Evolutionary conservation across 2,329 filamentous ascomycete genomes (phyloP).

Genomic region (Grosmannia huntii): DNA sequence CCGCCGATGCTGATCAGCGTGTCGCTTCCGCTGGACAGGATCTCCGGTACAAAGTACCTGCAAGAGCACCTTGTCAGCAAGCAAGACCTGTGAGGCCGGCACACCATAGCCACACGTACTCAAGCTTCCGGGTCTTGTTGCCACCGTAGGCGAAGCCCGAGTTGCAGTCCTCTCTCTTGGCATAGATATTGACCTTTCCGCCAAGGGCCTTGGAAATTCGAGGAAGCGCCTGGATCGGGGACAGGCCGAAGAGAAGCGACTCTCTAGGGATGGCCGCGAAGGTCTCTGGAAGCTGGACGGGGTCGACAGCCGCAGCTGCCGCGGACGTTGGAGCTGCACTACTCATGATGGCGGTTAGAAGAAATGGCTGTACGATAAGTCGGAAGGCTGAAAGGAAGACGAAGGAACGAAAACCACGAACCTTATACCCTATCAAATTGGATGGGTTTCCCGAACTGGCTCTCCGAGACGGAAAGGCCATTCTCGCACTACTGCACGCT

Average conservation of each 20-base stretch:
- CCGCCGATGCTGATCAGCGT: slow-evolving; percentile 56
- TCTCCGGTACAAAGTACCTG: slow-evolving; percentile 53
- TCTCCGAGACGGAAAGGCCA: background rate
- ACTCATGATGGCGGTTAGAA: background rate
- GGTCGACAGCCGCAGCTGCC: background rate
- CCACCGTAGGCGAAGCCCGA: slow-evolving; percentile 54
- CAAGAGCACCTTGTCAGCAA: background rate
- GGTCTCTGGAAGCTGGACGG: slow-evolving; percentile 36
- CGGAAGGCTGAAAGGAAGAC: background rate
- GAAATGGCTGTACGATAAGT: background rate
- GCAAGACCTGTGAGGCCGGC: background rate
- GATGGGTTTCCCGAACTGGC: background rate
- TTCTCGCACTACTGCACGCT: background rate
- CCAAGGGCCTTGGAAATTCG: slow-evolving; percentile 50
- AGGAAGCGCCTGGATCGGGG: slow-evolving; percentile 54
- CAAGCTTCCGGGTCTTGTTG: slow-evolving; percentile 58
- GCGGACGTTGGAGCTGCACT: background rate
- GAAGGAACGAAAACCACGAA: background rate
- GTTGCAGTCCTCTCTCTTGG: slow-evolving; percentile 62
- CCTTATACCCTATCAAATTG: background rate
- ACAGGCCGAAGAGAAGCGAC: slow-evolving; percentile 52
- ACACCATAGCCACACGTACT: slow-evolving; percentile 24
- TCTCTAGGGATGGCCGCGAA: slow-evolving; percentile 51
- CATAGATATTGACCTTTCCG: slow-evolving; percentile 49
- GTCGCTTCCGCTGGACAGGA: slow-evolving; percentile 40